Evolutionary conservation across 164 flowering plant genomes (phyloP).

Genomic region (Tinospora cordifolia): DNA sequence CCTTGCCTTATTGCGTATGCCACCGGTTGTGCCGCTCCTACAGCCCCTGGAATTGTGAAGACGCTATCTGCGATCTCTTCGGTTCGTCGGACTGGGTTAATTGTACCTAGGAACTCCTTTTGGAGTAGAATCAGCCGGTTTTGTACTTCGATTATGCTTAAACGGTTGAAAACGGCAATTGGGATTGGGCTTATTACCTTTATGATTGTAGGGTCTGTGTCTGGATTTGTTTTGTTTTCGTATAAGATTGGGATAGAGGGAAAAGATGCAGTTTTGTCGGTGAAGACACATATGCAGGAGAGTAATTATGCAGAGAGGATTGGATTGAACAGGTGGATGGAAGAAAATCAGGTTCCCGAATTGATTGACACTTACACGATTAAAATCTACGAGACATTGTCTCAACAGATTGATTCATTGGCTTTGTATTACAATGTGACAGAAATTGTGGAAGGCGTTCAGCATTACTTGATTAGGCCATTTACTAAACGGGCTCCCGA

Average conservation of each 20-base stretch:
- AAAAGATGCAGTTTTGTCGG: slow-evolving; percentile 20
- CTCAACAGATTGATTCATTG: slow-evolving; percentile 16
- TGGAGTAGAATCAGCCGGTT: slow-evolving; percentile 11
- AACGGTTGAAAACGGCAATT: slow-evolving; percentile 13
- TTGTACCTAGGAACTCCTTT: slow-evolving; percentile 9
- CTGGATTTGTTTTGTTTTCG: slow-evolving; percentile 15
- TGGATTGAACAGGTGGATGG: slow-evolving; percentile 19
- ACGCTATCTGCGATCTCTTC: slow-evolving; percentile 18
- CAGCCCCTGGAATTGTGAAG: slow-evolving; percentile 9
- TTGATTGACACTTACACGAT: slow-evolving; percentile 13
- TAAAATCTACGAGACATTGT: slow-evolving; percentile 13
- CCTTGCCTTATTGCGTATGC: slow-evolving; percentile 14
- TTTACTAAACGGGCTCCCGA: slow-evolving; percentile 3
- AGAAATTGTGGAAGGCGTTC: slow-evolving; percentile 21
- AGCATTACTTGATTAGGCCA: slow-evolving; percentile 13
- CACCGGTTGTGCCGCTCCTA: slow-evolving; percentile 10
- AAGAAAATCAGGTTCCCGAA: slow-evolving; percentile 19
- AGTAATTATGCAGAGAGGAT: slow-evolving; percentile 23
- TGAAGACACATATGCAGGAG: slow-evolving; percentile 22
- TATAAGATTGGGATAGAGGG: slow-evolving; percentile 24
- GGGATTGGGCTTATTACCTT: slow-evolving; percentile 17
- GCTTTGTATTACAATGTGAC: slow-evolving; percentile 23
- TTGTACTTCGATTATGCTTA: slow-evolving; percentile 12
- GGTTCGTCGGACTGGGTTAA: background rate
- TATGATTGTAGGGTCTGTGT: slow-evolving; percentile 20